Percentiles rank a stretch among this genome's conserved stretches.
phyloP scores from a whole-genome alignment of 208 protist genomes.

The Acanthamoeba quina region DNA sequence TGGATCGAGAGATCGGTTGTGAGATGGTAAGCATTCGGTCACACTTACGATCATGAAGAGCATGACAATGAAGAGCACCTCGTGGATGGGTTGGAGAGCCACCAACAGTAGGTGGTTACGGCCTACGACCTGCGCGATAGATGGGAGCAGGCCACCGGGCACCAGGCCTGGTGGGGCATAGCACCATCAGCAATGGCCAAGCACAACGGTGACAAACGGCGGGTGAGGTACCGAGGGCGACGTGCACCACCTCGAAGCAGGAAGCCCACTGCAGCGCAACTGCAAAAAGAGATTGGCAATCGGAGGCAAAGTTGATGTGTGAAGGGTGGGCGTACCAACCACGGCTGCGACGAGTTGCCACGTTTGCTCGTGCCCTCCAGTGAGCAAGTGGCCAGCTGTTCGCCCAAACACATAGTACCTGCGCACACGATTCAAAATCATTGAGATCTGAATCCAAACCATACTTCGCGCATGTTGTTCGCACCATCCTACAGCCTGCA shows the following conservation, averaged over 20 bases:
- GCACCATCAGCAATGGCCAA: background rate
- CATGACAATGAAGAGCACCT: background rate
- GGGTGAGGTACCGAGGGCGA: background rate
- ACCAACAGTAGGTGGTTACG: slow-evolving; percentile 6
- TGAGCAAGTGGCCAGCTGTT: background rate
- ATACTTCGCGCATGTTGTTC: background rate
- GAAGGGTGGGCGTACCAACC: background rate
- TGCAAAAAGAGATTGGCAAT: background rate
- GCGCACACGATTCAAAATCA: background rate
- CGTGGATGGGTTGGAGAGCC: background rate
- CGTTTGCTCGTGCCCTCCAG: background rate
- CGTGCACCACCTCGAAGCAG: slow-evolving; percentile 18
- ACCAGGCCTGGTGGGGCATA: background rate
- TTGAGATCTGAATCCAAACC: background rate
- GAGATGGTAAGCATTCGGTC: too few species aligned
- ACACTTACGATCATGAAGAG: background rate
- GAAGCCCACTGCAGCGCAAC: slow-evolving; percentile 11
- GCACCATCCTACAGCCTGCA: background rate
- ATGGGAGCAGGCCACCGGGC: background rate
- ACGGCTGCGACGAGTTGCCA: slow-evolving; percentile 2
- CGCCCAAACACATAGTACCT: slow-evolving; percentile 24
- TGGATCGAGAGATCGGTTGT: background rate
- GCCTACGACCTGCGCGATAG: slow-evolving; percentile 13
- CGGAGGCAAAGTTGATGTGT: too few species aligned
- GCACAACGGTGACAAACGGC: background rate